phyloP scores from a whole-genome alignment of 805 yeast species.

The Sugiyamaella marilandica region DNA sequence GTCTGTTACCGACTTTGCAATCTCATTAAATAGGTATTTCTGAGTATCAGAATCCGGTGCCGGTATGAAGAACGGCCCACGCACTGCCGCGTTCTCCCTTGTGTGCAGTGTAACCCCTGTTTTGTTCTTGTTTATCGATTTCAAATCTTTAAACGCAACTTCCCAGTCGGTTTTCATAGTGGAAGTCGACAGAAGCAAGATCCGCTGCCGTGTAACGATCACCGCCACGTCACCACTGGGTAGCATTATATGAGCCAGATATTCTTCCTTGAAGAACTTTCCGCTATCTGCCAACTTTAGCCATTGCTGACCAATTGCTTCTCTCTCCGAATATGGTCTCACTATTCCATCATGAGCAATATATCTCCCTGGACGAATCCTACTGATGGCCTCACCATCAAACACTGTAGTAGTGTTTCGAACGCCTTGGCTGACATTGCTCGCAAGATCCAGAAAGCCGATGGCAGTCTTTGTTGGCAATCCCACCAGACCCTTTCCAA shows the following conservation, averaged over 20 bases:
- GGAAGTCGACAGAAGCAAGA: constrained; percentile 62
- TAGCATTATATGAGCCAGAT: constrained; percentile 78
- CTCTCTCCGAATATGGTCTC: constrained; percentile 70
- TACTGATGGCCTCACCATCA: constrained; percentile 70
- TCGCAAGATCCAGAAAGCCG: constrained; percentile 89
- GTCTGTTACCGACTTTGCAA: constrained; percentile 75
- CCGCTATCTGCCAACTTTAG: constrained; percentile 82
- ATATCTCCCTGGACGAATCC: constrained; percentile 77
- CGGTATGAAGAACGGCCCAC: constrained; percentile 63
- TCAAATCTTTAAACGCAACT: constrained; percentile 57
- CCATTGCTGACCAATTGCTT: constrained; percentile 94
- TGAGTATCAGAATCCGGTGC: constrained; percentile 63
- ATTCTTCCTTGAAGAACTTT: constrained; percentile 60
- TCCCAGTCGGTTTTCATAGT: constrained; percentile 66
- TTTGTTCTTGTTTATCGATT: constrained; percentile 66
- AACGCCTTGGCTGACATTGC: constrained; percentile 90
- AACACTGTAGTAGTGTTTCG: constrained; percentile 87
- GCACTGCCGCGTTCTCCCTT: constrained; percentile 27
- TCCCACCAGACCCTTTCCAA: constrained; percentile 93
- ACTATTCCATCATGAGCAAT: constrained; percentile 67
- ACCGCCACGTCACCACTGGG: constrained; percentile 78
- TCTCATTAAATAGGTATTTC: constrained; percentile 60
- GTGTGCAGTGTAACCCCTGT: constrained; percentile 72
- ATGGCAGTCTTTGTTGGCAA: constrained; percentile 95
- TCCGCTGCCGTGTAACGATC: constrained; percentile 65